phyloP scores from a whole-genome alignment of 2,329 filamentous ascomycete species.

The Calonectria leucothoes region DNA sequence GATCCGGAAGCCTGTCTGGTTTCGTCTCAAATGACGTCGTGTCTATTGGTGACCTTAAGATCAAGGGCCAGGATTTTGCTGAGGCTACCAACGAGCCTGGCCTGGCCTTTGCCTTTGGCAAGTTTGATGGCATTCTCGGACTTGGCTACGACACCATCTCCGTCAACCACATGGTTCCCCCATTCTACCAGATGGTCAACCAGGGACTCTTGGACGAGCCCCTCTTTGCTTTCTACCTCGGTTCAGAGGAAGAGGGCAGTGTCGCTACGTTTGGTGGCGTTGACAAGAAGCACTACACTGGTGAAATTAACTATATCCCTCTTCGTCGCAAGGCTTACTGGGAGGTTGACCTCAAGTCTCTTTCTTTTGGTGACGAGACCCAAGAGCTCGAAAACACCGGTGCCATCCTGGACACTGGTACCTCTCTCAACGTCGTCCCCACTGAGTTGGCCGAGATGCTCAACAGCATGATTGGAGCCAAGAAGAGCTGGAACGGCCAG shows the following conservation, averaged over 20 bases:
- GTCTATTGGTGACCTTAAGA: conserved; percentile 86
- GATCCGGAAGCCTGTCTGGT: conserved; percentile 92
- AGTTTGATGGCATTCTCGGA: conserved; percentile 96
- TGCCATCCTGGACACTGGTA: conserved; percentile 97
- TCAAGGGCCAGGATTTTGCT: conserved; percentile 93
- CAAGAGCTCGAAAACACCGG: conserved; percentile 95
- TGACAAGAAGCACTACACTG: conserved; percentile 82
- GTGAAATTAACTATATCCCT: conserved; percentile 92
- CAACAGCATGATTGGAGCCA: conserved; percentile 97
- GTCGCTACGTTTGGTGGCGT: conserved; percentile 92
- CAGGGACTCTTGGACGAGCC: conserved; percentile 91
- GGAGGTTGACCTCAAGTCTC: conserved; percentile 96
- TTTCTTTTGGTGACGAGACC: conserved; percentile 86
- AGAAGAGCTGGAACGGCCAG: conserved; percentile 97
- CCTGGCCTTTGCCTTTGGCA: conserved; percentile 95
- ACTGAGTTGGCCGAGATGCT: conserved; percentile 92
- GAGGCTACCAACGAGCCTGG: conserved; percentile 97
- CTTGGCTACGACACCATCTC: conserved; percentile 95
- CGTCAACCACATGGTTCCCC: conserved; percentile 94
- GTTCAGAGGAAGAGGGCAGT: conserved; percentile 78
- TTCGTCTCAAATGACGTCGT: conserved; percentile 92
- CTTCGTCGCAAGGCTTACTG: conserved; percentile 99
- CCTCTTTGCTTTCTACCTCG: conserved; percentile 97
- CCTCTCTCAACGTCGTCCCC: conserved; percentile 95
- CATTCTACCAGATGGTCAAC: conserved; percentile 96